Evolutionary conservation across 2,329 filamentous ascomycete species (phyloP).

Genomic region (Neopestalotiopsis rosae): DNA sequence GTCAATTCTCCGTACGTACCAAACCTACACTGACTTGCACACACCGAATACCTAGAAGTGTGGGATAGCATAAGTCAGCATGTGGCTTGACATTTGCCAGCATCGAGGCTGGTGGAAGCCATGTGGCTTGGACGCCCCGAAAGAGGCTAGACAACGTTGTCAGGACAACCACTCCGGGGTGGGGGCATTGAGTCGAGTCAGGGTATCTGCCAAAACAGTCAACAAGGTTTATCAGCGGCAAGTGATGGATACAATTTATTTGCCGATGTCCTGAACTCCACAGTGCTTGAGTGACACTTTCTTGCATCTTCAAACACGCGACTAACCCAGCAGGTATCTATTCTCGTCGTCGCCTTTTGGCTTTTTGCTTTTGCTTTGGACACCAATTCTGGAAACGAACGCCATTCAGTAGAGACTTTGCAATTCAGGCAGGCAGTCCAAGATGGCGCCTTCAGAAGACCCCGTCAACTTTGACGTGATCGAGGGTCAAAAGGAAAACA

Average conservation of each 20-base stretch:
- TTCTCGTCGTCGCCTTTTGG: background rate
- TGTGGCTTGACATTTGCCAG: background rate
- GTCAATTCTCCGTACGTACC: background rate
- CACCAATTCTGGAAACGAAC: background rate
- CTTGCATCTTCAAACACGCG: background rate
- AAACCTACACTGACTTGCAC: too few species aligned
- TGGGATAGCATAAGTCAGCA: background rate
- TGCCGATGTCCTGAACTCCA: constrained; percentile 4
- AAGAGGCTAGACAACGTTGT: constrained; percentile 5
- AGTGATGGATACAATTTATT: constrained; percentile 4
- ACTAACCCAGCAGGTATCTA: background rate
- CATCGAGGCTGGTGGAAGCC: background rate
- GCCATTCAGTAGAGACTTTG: background rate
- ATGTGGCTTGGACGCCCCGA: background rate
- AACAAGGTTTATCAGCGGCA: constrained; percentile 15
- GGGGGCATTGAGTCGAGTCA: background rate
- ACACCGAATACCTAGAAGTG: too few species aligned
- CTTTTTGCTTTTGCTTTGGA: background rate
- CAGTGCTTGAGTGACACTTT: background rate
- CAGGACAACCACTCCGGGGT: background rate
- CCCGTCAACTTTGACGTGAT: constrained; percentile 86
- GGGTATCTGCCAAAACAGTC: constrained; percentile 14
- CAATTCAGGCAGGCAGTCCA: background rate
- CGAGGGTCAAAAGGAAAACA: constrained; percentile 97
- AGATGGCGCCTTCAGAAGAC: constrained; percentile 40